phyloP scores from a whole-genome alignment of 2,329 filamentous ascomycete genomes.

The Colletotrichum sp. region DNA sequence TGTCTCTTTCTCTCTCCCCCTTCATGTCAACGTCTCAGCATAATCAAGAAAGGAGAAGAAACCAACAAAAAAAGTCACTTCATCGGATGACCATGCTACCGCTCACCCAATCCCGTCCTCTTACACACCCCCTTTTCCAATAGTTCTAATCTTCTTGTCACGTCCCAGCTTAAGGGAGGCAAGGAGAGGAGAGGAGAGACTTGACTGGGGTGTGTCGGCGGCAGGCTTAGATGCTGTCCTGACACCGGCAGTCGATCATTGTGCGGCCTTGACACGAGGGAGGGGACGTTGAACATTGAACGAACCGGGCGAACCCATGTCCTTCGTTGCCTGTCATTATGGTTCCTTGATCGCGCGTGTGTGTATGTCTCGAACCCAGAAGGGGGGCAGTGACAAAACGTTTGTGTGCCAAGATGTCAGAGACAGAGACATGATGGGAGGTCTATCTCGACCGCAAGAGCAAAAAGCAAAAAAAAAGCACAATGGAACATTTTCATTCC shows the following conservation, averaged over 20 bases:
- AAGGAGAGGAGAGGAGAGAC: not conserved
- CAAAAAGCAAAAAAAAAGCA: not conserved
- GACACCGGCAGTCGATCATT: conserved; percentile 14
- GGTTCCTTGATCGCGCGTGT: not conserved
- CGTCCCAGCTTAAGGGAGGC: not conserved
- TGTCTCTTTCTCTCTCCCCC: not conserved
- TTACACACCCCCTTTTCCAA: not conserved
- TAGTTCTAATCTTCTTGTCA: not conserved
- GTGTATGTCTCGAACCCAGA: not conserved
- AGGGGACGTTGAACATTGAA: not conserved
- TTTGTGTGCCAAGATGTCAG: not conserved
- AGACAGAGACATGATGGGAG: not conserved
- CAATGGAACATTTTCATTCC: not conserved
- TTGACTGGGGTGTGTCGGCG: not conserved
- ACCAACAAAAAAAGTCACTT: not conserved
- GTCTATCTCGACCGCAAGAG: conserved; percentile 5
- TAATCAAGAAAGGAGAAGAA: not conserved
- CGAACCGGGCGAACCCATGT: conserved; percentile 4
- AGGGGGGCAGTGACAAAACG: not conserved
- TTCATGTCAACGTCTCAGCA: conserved; percentile 20
- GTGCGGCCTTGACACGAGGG: conserved; percentile 6
- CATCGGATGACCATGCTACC: conserved; percentile 10
- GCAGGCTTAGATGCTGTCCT: not conserved
- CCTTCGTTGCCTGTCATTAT: conserved; percentile 2
- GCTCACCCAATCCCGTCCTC: not conserved